Percentiles rank a stretch among this genome's conserved stretches.
These are phyloP conservation scores for Ottelia alismoides DNA, from an alignment of 106 monocot genomes.

Conservation along the genomic window DNA sequence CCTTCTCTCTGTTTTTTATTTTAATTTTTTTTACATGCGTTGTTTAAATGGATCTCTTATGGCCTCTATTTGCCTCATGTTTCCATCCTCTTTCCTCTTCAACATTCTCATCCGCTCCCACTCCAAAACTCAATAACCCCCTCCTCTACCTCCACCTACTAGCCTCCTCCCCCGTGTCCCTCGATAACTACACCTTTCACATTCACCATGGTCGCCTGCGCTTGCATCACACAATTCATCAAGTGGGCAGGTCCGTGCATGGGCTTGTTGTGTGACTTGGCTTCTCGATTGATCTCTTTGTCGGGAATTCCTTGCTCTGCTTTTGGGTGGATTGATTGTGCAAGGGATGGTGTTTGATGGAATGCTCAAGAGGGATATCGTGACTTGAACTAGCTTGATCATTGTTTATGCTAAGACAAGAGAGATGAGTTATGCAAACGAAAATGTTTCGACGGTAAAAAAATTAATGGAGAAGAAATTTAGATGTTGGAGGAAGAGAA, in stretches of 20 bases:
- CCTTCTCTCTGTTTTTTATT: too few relatives aligned
- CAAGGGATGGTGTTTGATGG: not conserved
- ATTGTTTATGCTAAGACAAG: not conserved
- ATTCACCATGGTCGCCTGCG: not conserved
- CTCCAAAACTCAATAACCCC: not conserved
- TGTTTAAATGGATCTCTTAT: too few relatives aligned
- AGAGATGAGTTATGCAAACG: not conserved
- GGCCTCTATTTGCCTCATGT: too few relatives aligned
- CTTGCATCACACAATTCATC: too few relatives aligned
- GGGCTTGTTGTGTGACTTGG: slow-evolving; percentile 15
- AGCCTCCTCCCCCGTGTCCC: not conserved
- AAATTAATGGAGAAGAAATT: too few relatives aligned
- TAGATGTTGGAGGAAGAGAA: too few relatives aligned
- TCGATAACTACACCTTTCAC: not conserved
- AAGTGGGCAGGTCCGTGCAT: slow-evolving; percentile 17
- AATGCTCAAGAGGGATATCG: not conserved
- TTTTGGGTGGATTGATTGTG: slow-evolving; percentile 8
- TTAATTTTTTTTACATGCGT: too few relatives aligned
- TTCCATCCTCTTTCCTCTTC: not conserved
- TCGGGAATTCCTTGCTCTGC: slow-evolving; percentile 16
- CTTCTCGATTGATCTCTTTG: slow-evolving; percentile 2
- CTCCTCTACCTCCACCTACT: not conserved
- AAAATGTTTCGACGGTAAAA: too few relatives aligned
- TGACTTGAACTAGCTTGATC: not conserved
- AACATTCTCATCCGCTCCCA: slow-evolving; percentile 2